These are phyloP conservation scores for Geotrichum cucujoidarum DNA, from an alignment of 1,139 yeast species.

Conservation along the genomic window DNA sequence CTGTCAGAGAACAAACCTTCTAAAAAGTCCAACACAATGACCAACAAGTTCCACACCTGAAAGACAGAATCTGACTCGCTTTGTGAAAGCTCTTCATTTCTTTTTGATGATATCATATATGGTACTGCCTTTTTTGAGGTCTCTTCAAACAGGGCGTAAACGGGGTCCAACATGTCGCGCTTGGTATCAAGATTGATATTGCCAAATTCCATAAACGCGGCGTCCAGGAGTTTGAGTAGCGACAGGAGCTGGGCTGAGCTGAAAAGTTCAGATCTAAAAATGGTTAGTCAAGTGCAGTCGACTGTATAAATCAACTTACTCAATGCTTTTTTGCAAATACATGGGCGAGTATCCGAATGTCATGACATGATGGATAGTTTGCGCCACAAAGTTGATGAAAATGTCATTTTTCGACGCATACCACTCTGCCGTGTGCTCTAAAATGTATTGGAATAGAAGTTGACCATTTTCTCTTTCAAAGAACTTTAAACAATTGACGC, in stretches of 20 bases:
- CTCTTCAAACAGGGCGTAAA: constrained; percentile 13
- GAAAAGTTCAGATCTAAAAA: constrained; percentile 7
- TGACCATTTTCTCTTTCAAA: constrained; percentile 18
- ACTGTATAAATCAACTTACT: constrained; percentile 18
- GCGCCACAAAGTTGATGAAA: constrained; percentile 16
- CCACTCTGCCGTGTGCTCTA: constrained; percentile 24
- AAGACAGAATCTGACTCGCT: constrained; percentile 16
- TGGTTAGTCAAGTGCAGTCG: background rate
- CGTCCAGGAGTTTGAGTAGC: constrained; percentile 26
- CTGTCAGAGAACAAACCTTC: constrained; percentile 17
- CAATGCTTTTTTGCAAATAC: constrained; percentile 17
- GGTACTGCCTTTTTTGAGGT: constrained; percentile 15
- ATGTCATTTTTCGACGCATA: constrained; percentile 20
- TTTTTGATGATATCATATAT: constrained; percentile 9
- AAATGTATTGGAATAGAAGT: constrained; percentile 19
- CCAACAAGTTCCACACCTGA: constrained; percentile 16
- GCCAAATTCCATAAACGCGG: constrained; percentile 16
- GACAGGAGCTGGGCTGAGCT: constrained; percentile 22
- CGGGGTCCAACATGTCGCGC: constrained; percentile 10
- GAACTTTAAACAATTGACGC: constrained; percentile 14
- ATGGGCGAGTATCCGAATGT: constrained; percentile 19
- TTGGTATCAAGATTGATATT: constrained; percentile 6
- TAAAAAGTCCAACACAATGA: constrained; percentile 9
- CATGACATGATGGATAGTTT: constrained; percentile 18
- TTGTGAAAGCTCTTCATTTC: background rate